Evolutionary conservation across 768 basidiomycete genomes (phyloP), one percentile per base, ranked within the genome.

Genomic region (Pulveroboletus sp.): DNA sequence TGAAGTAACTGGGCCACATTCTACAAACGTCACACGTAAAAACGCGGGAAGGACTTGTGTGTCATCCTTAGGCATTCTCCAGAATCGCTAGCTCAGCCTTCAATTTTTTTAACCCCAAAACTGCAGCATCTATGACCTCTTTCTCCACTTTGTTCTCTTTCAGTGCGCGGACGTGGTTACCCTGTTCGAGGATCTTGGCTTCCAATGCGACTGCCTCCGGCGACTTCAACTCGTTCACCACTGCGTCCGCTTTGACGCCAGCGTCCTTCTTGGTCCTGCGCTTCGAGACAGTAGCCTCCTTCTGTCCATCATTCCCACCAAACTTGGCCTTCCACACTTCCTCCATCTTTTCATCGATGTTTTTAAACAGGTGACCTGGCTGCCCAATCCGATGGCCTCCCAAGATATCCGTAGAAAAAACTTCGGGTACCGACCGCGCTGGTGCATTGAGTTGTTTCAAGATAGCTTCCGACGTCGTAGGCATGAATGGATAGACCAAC

Each of bases 401-500:
- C 38, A 97, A 78, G 53, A 99, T 83, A 65, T 98, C 96, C 57
- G 81, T 83, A 6, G 78, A 73, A 56, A 96, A 73, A 8, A 75
- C 75, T 49, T 77, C 77, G 1, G 95, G 89, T 3, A 95, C 84
- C 8, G 78, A 73, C 30, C 95, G 84, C 5, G 86, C 78, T 1
- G 93, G 93, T 0, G 93, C 93, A 62, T 96, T 91, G 55, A 98
- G 79, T 62, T 99, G 96, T 17, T 67, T 61, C 47, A 95, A 76
- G 57, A 99, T 93, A 3, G 83, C 75, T 24, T 80, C 81, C 32
- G 87, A 83, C 0, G 90, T 95, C 11, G 84, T 77, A 36, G 96
- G 96, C 93, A 99, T 97, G 83, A 92, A 99, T 0, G 96, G 95
- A 64, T 93, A 86, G 56, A 92, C 70, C 58, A 96, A 74, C 27